These are phyloP conservation scores for Musa schizocarpa DNA, from an alignment of 176 grass and related monocot species.

Conservation along the genomic window DNA sequence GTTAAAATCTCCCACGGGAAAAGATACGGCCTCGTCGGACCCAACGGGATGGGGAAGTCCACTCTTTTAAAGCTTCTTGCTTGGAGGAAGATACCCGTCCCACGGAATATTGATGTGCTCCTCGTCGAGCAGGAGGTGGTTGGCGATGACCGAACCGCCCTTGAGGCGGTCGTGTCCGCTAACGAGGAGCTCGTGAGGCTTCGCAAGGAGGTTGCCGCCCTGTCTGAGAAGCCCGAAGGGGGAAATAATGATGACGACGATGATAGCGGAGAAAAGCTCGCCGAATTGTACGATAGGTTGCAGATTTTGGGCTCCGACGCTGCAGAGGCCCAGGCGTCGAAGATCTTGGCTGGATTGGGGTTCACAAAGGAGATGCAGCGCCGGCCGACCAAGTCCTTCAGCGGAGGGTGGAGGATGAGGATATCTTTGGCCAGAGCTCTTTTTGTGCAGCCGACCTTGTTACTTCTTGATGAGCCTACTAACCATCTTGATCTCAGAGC, in stretches of 20 bases:
- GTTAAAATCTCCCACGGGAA: slow-evolving; percentile 80
- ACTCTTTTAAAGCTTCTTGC: slow-evolving; percentile 81
- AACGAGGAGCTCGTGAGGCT: slow-evolving; percentile 81
- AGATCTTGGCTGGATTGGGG: slow-evolving; percentile 76
- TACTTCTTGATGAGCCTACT: slow-evolving; percentile 84
- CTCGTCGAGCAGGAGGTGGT: slow-evolving; percentile 93
- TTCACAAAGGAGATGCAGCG: slow-evolving; percentile 82
- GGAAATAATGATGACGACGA: slow-evolving; percentile 52
- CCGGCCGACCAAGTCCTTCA: slow-evolving; percentile 74
- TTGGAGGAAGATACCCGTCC: slow-evolving; percentile 81
- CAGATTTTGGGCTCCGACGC: slow-evolving; percentile 66
- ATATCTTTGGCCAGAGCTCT: slow-evolving; percentile 89
- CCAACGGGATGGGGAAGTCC: slow-evolving; percentile 91
- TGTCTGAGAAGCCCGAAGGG: slow-evolving; percentile 30
- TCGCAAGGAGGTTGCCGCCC: slow-evolving; percentile 40
- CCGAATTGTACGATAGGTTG: slow-evolving; percentile 75
- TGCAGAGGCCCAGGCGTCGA: slow-evolving; percentile 52
- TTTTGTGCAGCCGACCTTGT: slow-evolving; percentile 89
- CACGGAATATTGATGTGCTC: slow-evolving; percentile 75
- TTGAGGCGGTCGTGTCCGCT: slow-evolving; percentile 71
- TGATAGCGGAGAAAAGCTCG: slow-evolving; percentile 39
- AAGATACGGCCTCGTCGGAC: slow-evolving; percentile 74
- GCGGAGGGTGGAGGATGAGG: slow-evolving; percentile 96
- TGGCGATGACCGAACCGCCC: slow-evolving; percentile 55
- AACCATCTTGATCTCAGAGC: slow-evolving; percentile 94